Evolutionary conservation across 306 rosid genomes (phyloP).

Genomic region (Ammopiptanthus mongolicus): DNA sequence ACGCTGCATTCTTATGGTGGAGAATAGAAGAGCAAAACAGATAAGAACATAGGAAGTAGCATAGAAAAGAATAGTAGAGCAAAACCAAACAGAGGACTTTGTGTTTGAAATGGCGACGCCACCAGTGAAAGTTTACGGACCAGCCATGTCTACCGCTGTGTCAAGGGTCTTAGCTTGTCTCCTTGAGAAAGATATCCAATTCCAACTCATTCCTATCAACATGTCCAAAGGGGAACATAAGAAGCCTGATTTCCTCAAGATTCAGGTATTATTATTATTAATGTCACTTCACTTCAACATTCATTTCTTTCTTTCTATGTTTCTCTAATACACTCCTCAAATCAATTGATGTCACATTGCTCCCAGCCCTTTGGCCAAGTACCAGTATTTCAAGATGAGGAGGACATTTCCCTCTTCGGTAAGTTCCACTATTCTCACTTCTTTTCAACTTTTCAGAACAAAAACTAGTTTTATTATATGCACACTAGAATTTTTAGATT

Average conservation of each 20-base stretch:
- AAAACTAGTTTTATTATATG: neutral
- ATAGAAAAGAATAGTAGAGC: neutral
- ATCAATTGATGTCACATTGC: neutral
- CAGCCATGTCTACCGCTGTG: conserved; percentile 69
- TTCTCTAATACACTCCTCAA: neutral
- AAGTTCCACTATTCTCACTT: neutral
- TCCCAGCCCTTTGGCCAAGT: conserved; percentile 86
- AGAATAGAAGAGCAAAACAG: neutral
- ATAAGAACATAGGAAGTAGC: neutral
- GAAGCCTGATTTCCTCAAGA: conserved; percentile 57
- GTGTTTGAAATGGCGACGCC: conserved; percentile 44
- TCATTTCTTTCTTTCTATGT: neutral
- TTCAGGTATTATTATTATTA: conserved; percentile 38
- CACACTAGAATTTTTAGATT: neutral
- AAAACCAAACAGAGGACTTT: neutral
- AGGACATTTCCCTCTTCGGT: conserved; percentile 60
- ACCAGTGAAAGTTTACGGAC: conserved; percentile 76
- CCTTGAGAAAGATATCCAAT: conserved; percentile 58
- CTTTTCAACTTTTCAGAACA: neutral
- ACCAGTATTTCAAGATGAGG: conserved; percentile 72
- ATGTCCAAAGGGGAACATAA: conserved; percentile 86
- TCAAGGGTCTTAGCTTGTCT: conserved; percentile 81
- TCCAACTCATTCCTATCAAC: conserved; percentile 58
- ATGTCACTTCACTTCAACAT: neutral
- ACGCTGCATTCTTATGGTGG: neutral